phyloP scores from a whole-genome alignment of 73 alveolate species.

The Loxodes magnus region DNA sequence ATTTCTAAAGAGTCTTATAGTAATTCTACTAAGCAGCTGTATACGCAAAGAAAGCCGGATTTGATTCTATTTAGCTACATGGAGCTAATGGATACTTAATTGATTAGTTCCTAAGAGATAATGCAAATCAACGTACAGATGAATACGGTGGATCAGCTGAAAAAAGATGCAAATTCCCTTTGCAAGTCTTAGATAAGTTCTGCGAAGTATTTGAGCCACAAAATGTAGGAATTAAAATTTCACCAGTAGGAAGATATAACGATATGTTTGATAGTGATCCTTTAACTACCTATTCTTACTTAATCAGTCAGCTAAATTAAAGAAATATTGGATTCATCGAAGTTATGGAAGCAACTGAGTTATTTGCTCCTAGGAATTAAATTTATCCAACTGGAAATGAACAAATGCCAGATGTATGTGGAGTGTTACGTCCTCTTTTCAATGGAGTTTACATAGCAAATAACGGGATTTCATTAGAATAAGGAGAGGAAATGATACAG shows the following conservation, averaged over 20 bases:
- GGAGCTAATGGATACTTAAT: too few relatives aligned
- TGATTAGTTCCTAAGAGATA: slow-evolving; percentile 32
- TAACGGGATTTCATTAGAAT: slow-evolving; percentile 15
- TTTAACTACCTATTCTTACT: slow-evolving; percentile 4
- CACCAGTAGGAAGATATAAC: too few relatives aligned
- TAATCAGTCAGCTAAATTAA: slow-evolving; percentile 22
- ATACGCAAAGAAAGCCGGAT: too few relatives aligned
- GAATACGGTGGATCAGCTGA: slow-evolving; percentile 51
- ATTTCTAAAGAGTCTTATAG: slow-evolving; percentile 28
- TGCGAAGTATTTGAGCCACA: slow-evolving; percentile 26
- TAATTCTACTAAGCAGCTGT: slow-evolving; percentile 51
- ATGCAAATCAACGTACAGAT: slow-evolving; percentile 22
- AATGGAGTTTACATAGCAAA: slow-evolving; percentile 29
- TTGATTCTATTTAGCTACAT: slow-evolving; percentile 63
- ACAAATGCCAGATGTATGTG: slow-evolving; percentile 29
- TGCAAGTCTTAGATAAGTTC: slow-evolving; percentile 43
- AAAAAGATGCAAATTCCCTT: slow-evolving; percentile 49
- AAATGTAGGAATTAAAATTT: too few relatives aligned
- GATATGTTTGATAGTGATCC: neutral
- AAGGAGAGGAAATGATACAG: slow-evolving; percentile 15
- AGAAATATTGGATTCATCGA: slow-evolving; percentile 37
- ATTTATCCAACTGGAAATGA: slow-evolving; percentile 19
- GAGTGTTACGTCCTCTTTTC: slow-evolving; percentile 8
- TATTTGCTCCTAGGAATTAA: too few relatives aligned
- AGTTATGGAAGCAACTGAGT: slow-evolving; percentile 14